Conservation (phyloP, 169 alveolate species). For the Theileria parva region DNA sequence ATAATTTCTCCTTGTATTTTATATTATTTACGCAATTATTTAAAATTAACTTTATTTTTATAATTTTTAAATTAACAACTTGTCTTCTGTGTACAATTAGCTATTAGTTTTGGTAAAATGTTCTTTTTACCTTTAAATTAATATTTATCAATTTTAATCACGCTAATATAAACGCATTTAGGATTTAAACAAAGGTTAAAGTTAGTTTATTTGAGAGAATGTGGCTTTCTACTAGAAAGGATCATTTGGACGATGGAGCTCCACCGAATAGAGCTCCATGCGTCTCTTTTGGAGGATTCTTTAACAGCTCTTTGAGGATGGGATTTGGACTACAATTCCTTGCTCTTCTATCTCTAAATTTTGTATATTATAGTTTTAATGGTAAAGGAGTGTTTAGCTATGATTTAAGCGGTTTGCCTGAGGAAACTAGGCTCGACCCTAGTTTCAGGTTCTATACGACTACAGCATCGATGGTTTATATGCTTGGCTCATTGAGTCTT, state of each 20-base stretch:
- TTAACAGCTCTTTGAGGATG: conserved; percentile 75
- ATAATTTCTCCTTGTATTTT: conserved; percentile 3
- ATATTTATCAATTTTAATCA: conserved; percentile 2
- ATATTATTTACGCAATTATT: not conserved
- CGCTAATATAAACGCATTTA: not conserved
- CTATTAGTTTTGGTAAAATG: not conserved
- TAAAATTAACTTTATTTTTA: not conserved
- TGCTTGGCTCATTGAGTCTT: conserved; percentile 84
- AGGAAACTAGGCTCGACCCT: conserved; percentile 79
- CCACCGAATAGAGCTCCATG: conserved; percentile 86
- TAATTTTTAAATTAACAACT: not conserved
- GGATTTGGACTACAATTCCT: conserved; percentile 82
- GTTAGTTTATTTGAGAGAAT: conserved; percentile 38
- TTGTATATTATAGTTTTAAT: conserved; percentile 79
- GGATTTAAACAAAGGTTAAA: not conserved
- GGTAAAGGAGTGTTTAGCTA: conserved; percentile 85
- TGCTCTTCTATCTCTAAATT: conserved; percentile 77
- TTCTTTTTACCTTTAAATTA: not conserved
- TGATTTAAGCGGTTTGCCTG: conserved; percentile 81
- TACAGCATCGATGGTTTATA: conserved; percentile 76
- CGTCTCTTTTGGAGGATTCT: conserved; percentile 74
- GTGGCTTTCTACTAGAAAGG: conserved; percentile 88
- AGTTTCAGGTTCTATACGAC: conserved; percentile 75
- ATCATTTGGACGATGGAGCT: conserved; percentile 84
- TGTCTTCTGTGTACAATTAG: not conserved